Evolutionary conservation across 2,329 filamentous ascomycete genomes (phyloP), one percentile per base, ranked within the genome.

Genomic region (Anisogramma anomala): DNA sequence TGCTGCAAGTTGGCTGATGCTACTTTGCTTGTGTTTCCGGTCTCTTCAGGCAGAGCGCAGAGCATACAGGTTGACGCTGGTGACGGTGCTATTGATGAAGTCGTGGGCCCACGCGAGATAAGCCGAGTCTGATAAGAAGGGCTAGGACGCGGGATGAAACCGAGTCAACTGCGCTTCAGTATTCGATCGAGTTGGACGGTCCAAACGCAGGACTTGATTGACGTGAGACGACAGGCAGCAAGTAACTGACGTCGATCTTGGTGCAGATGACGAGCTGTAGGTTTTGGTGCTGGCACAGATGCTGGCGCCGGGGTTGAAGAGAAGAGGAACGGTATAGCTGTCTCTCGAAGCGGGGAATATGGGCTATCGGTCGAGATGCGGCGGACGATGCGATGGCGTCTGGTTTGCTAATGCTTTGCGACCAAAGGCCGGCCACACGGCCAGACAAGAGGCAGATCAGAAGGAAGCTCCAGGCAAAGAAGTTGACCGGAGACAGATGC

Each of bases 131-230:
- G n/a, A n/a, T n/a, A n/a, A n/a, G n/a, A n/a, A n/a, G n/a, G n/a
- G n/a, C n/a, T n/a, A n/a, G n/a, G n/a, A n/a, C n/a, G n/a, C n/a
- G n/a, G n/a, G n/a, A n/a, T n/a, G n/a, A n/a, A n/a, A n/a, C n/a
- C 36, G 27, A 40, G 43, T 40, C 43, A 46, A 46, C 25, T 36
- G 36, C 27, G n/a, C n/a, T n/a, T n/a, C n/a, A n/a, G n/a, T n/a
- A n/a, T n/a, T n/a, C n/a, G n/a, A n/a, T n/a, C n/a, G n/a, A n/a
- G n/a, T n/a, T n/a, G n/a, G n/a, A n/a, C 30, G 34, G 43, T 27
- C 25, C 25, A 36, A 18, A 19, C 23, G 18, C 39, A 17, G 31
- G n/a, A 19, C 15, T 13, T 19, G 26, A 28, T 33, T 26, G 36
- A 43, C 32, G 39, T 40, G 43, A 36, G 27, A 35, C 36, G 20